Evolutionary conservation across 1,284 basidiomycete species (phyloP).

Genomic region (Sporisorium graminicola): DNA sequence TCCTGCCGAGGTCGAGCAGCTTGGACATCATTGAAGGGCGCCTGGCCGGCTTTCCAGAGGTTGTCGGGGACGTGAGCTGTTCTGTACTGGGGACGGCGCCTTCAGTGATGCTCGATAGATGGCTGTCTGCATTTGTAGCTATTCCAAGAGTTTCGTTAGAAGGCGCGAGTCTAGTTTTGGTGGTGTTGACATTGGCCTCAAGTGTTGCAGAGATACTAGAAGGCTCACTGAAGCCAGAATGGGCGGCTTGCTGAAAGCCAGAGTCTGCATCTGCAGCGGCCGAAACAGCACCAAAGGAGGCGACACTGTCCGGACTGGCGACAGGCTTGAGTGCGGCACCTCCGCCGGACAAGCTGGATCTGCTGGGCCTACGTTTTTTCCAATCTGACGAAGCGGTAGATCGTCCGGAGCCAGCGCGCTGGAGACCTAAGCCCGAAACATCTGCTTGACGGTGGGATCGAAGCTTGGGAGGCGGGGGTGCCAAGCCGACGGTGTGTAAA

Average conservation of each 20-base stretch:
- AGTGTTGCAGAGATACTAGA: neutral
- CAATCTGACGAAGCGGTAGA: slow-evolving; percentile 34
- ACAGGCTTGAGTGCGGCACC: slow-evolving; percentile 21
- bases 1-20: slow-evolving; percentile 44
- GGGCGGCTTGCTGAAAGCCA: slow-evolving; percentile 14
- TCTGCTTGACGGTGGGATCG: slow-evolving; percentile 26
- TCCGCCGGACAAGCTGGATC: slow-evolving; percentile 27
- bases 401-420: slow-evolving; percentile 30
- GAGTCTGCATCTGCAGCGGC: slow-evolving; percentile 17
- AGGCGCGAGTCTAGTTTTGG: slow-evolving; percentile 5
- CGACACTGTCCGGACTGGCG: slow-evolving; percentile 32
- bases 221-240: slow-evolving; percentile 21
- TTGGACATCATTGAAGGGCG: slow-evolving; percentile 53
- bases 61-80: slow-evolving; percentile 19
- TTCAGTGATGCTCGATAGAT: slow-evolving; percentile 36
- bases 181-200: neutral
- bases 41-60: slow-evolving; percentile 15
- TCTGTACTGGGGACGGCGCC: slow-evolving; percentile 21
- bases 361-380: slow-evolving; percentile 26
- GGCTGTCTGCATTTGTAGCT: slow-evolving; percentile 14
- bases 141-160: slow-evolving; percentile 9
- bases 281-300: slow-evolving; percentile 25
- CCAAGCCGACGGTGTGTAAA: slow-evolving; percentile 56
- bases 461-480: slow-evolving; percentile 44
- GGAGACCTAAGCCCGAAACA: slow-evolving; percentile 3